Conservation (phyloP, 495 filamentous ascomycete genomes). For the Neurospora discreta region DNA sequence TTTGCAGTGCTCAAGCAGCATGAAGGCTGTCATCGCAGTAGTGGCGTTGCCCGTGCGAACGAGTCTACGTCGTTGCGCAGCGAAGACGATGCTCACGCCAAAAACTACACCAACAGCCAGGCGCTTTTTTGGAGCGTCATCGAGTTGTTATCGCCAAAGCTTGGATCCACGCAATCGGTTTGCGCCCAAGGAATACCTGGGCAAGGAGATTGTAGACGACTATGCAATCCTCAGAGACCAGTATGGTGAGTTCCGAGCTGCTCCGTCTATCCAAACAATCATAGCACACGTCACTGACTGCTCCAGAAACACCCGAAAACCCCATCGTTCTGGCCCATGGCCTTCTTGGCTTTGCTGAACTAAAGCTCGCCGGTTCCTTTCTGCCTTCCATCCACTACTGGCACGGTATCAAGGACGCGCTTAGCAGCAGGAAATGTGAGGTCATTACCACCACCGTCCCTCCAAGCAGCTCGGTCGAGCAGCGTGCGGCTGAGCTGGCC, state of each 20-base stretch:
- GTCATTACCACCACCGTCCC: slow-evolving; percentile 78
- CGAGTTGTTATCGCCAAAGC: neutral
- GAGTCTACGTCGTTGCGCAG: neutral
- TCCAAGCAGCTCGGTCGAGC: slow-evolving; percentile 67
- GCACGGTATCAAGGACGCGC: slow-evolving; percentile 76
- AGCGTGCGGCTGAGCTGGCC: slow-evolving; percentile 55
- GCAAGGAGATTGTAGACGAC: slow-evolving; percentile 62
- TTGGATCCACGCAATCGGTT: neutral
- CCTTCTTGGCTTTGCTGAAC: slow-evolving; percentile 80
- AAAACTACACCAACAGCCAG: neutral
- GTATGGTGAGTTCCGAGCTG: slow-evolving; percentile 44
- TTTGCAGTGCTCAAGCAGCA: neutral
- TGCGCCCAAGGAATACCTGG: slow-evolving; percentile 48
- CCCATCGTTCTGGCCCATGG: slow-evolving; percentile 83
- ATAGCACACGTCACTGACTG: neutral
- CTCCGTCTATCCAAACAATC: neutral
- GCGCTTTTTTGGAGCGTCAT: neutral
- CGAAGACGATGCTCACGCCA: neutral
- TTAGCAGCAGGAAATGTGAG: slow-evolving; percentile 58
- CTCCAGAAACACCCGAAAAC: slow-evolving; percentile 48
- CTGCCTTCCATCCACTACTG: slow-evolving; percentile 81
- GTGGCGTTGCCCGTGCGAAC: neutral
- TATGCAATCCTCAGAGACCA: slow-evolving; percentile 59
- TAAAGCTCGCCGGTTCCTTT: slow-evolving; percentile 56
- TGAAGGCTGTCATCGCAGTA: neutral